Conservation (phyloP, 495 filamentous ascomycete genomes). For the Aspergillus sparsus region DNA sequence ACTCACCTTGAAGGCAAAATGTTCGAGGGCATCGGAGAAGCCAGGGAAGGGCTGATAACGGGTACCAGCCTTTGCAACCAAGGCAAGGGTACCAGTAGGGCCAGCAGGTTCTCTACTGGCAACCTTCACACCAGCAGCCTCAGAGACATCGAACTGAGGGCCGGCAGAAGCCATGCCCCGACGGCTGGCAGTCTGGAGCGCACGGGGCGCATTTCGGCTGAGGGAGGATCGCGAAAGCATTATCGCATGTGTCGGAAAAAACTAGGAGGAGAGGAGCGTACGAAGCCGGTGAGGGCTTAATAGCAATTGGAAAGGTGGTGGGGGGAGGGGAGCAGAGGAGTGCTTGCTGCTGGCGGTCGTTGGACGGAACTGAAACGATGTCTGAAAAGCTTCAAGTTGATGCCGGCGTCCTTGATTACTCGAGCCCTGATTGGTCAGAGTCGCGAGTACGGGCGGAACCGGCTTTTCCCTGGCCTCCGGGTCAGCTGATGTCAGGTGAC, state of each 20-base stretch:
- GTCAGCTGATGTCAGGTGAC: constrained; percentile 44
- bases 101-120: constrained; percentile 84
- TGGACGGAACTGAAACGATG: constrained; percentile 40
- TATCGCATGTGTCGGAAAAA: constrained; percentile 53
- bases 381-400: constrained; percentile 53
- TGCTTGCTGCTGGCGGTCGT: constrained; percentile 28
- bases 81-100: constrained; percentile 82
- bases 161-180: constrained; percentile 80
- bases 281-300: constrained; percentile 39
- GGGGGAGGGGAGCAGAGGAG: constrained; percentile 30
- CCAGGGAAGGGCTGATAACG: constrained; percentile 88
- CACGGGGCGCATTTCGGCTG: constrained; percentile 74
- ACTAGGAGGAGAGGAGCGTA: constrained; percentile 32
- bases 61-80: constrained; percentile 91
- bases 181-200: constrained; percentile 61
- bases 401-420: constrained; percentile 47
- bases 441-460: constrained; percentile 50
- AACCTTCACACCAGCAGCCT: constrained; percentile 84
- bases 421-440: constrained; percentile 41
- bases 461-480: constrained; percentile 35
- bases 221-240: constrained; percentile 87
- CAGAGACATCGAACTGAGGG: constrained; percentile 84
- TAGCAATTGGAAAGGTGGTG: constrained; percentile 46
- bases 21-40: constrained; percentile 82
- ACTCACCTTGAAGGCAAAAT: constrained; percentile 94